Percentiles rank a stretch among this genome's conserved stretches.
These are phyloP conservation scores for Spergularia bocconei DNA, from an alignment of 148 eudicot genomes.

Conservation along the genomic window DNA sequence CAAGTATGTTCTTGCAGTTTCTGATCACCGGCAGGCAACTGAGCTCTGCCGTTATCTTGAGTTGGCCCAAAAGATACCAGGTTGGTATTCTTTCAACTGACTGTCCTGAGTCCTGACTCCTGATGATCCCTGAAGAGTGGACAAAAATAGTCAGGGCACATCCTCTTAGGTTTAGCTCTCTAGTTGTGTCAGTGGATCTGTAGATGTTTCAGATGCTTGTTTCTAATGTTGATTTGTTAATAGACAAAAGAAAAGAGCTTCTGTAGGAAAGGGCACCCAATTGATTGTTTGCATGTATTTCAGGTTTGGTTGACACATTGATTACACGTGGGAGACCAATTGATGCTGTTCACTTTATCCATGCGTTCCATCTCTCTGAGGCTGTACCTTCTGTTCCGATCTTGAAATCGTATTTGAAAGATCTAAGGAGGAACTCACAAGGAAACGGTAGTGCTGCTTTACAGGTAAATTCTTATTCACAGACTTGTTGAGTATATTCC, in stretches of 20 bases:
- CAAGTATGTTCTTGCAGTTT: conserved; percentile 60
- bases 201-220: neutral
- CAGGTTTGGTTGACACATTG: conserved; percentile 53
- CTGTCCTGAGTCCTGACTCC: conserved; percentile 40
- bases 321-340: conserved; percentile 38
- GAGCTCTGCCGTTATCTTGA: conserved; percentile 73
- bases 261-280: neutral
- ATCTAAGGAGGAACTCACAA: conserved; percentile 55
- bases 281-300: conserved; percentile 16
- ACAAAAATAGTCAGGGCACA: conserved; percentile 8
- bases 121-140: conserved; percentile 28
- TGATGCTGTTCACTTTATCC: conserved; percentile 57
- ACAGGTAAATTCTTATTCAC: conserved; percentile 32
- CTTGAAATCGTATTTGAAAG: conserved; percentile 49
- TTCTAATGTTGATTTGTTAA: neutral
- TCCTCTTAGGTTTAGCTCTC: conserved; percentile 17
- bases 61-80: conserved; percentile 65
- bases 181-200: conserved; percentile 6
- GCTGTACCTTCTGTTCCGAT: conserved; percentile 47
- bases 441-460: conserved; percentile 41
- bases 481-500: neutral
- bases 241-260: neutral
- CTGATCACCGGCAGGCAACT: conserved; percentile 58
- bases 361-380: conserved; percentile 49
- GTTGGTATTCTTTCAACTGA: conserved; percentile 57